A percentile compares a stretch with the other conserved stretches of the same genome.
phyloP scores from a whole-genome alignment of 768 basidiomycete genomes.

The Lentinula sp. region DNA sequence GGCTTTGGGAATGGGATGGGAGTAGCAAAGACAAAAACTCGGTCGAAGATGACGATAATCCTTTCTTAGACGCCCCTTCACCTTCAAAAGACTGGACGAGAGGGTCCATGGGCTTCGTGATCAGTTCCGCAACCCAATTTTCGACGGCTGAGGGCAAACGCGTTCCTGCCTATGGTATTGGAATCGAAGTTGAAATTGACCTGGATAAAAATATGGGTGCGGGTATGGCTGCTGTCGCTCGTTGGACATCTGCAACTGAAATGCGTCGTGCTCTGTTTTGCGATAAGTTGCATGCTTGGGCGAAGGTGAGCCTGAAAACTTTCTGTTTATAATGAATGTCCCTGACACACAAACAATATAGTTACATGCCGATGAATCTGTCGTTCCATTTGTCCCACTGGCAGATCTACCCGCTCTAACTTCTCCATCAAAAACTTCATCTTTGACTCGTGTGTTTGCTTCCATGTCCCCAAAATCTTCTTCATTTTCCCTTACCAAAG shows the following conservation, averaged over 20 bases:
- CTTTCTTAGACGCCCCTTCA: constrained; percentile 48
- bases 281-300: constrained; percentile 60
- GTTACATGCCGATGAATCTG: constrained; percentile 39
- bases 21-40: neutral
- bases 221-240: constrained; percentile 86
- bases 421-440: constrained; percentile 49
- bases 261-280: constrained; percentile 52
- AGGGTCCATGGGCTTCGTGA: constrained; percentile 72
- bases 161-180: constrained; percentile 76
- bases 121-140: constrained; percentile 69
- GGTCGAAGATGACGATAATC: constrained; percentile 56
- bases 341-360: constrained; percentile 20
- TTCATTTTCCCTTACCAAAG: constrained; percentile 31
- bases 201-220: constrained; percentile 73
- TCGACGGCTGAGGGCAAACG: constrained; percentile 61
- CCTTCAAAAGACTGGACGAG: constrained; percentile 66
- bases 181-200: constrained; percentile 83
- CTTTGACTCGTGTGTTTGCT: constrained; percentile 63
- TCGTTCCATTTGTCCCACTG: constrained; percentile 55
- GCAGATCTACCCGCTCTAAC: constrained; percentile 60
- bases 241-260: constrained; percentile 74
- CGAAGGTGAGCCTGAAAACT: constrained; percentile 37
- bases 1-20: constrained; percentile 88
- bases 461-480: constrained; percentile 67
- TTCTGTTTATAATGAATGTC: neutral